Evolutionary conservation across 371 early-diverging fungal species (phyloP).

Genomic region (Actinomortierella wolfii): DNA sequence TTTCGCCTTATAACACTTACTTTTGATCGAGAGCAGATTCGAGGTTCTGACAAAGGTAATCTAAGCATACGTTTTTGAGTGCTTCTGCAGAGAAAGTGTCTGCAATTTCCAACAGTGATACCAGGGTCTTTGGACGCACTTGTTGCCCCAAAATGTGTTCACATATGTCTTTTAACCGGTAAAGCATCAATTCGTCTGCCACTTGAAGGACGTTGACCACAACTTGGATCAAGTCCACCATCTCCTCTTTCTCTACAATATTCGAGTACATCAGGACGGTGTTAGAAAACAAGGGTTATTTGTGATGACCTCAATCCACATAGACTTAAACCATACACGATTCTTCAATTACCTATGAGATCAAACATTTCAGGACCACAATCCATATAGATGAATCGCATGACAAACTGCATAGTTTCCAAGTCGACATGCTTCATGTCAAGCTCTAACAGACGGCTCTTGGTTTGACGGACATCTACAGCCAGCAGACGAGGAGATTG

Average conservation of each 20-base stretch:
- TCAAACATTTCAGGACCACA: constrained; percentile 50
- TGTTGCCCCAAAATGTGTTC: constrained; percentile 53
- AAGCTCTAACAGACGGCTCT: constrained; percentile 37
- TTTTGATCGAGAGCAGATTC: constrained; percentile 59
- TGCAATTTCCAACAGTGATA: constrained; percentile 57
- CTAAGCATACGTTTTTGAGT: constrained; percentile 60
- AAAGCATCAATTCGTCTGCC: constrained; percentile 69
- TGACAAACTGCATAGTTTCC: constrained; percentile 52
- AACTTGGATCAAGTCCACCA: constrained; percentile 55
- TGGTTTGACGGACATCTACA: neutral
- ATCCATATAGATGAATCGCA: constrained; percentile 61
- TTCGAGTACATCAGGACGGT: neutral
- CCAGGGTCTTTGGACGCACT: constrained; percentile 59
- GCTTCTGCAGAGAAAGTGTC: constrained; percentile 55
- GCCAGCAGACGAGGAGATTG: constrained; percentile 10
- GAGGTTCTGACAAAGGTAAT: constrained; percentile 66
- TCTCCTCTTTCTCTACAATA: constrained; percentile 42
- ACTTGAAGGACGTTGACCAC: constrained; percentile 60
- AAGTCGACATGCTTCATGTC: constrained; percentile 53
- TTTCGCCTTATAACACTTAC: constrained; percentile 19
- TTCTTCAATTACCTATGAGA: constrained; percentile 18
- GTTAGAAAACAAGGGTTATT: too few species aligned
- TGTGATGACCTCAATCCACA: neutral
- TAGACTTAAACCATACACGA: neutral
- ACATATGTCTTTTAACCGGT: constrained; percentile 59